A percentile compares a stretch with the other conserved stretches of the same genome.
These are phyloP conservation scores for Tricholoma saponaceum DNA, from an alignment of 768 basidiomycete species.

Conservation along the genomic window DNA sequence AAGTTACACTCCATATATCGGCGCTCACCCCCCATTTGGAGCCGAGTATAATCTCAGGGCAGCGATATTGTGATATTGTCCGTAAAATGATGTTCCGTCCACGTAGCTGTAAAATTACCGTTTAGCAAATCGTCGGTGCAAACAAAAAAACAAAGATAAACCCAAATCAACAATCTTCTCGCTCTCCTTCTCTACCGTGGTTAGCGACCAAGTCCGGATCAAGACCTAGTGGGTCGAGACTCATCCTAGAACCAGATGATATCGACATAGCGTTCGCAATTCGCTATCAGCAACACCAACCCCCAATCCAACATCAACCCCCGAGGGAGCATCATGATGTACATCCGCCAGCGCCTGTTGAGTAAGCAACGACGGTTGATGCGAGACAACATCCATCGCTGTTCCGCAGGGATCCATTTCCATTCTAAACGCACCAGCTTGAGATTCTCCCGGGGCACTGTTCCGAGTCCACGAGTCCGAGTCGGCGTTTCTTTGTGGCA, in stretches of 20 bases:
- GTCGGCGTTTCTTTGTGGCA: no score
- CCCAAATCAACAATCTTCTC: slow-evolving; percentile 94
- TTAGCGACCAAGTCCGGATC: not conserved
- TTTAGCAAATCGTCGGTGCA: not conserved
- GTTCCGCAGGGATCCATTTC: no score
- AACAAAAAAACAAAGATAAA: slow-evolving; percentile 9
- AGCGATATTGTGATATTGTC: slow-evolving; percentile 97
- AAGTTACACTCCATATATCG: slow-evolving; percentile 96
- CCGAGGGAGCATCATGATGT: not conserved
- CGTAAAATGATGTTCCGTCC: slow-evolving; percentile 95
- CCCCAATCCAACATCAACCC: no score
- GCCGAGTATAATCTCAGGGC: slow-evolving; percentile 95
- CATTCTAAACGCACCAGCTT: no score
- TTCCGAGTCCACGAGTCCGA: no score
- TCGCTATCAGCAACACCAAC: not conserved
- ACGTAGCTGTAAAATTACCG: slow-evolving; percentile 61
- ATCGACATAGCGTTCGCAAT: not conserved
- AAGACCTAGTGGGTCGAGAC: not conserved
- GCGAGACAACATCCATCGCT: no score
- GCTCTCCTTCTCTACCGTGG: not conserved
- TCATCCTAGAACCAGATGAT: not conserved
- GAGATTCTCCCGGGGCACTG: no score
- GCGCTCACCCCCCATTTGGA: slow-evolving; percentile 95
- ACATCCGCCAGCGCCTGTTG: slow-evolving; percentile 53
- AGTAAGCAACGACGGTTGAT: slow-evolving; percentile 69